Conservation (phyloP, 805 yeast species). For the Candida andamanensis region DNA sequence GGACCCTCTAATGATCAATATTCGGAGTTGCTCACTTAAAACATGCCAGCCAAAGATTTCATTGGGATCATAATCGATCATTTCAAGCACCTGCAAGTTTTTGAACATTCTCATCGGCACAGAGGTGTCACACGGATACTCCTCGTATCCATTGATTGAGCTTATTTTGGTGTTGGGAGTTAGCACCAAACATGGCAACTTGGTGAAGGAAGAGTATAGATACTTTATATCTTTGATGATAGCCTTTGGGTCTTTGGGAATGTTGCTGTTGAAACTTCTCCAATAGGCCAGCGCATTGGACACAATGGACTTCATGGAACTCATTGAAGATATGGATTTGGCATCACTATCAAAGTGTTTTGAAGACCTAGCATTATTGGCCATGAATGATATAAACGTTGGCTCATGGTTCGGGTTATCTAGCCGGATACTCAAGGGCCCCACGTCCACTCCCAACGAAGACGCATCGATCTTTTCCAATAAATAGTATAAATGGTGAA, state of each 20-base stretch:
- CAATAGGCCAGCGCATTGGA: conserved; percentile 39
- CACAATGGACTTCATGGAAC: conserved; percentile 50
- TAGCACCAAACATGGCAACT: conserved; percentile 57
- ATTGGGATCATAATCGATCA: conserved; percentile 56
- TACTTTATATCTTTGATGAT: conserved; percentile 49
- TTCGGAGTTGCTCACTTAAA: conserved; percentile 49
- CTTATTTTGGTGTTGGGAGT: conserved; percentile 57
- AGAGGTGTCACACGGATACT: conserved; percentile 66
- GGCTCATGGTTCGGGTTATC: conserved; percentile 54
- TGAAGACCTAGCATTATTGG: conserved; percentile 45
- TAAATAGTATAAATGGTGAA: conserved; percentile 60
- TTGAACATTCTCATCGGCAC: conserved; percentile 61
- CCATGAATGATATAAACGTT: conserved; percentile 54
- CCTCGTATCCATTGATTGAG: conserved; percentile 58
- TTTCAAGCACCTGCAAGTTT: conserved; percentile 56
- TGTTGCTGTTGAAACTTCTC: conserved; percentile 27
- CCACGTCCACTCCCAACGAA: conserved; percentile 46
- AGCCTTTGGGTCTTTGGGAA: conserved; percentile 37
- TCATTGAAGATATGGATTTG: conserved; percentile 52
- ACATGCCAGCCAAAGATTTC: conserved; percentile 64
- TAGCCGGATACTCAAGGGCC: conserved; percentile 56
- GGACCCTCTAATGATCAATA: conserved; percentile 48
- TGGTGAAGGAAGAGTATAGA: conserved; percentile 58
- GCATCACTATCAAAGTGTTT: conserved; percentile 40
- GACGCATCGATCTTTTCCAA: conserved; percentile 52